These are phyloP conservation scores for Musa beccarii DNA, from an alignment of 176 grass and related monocot species.

Conservation along the genomic window DNA sequence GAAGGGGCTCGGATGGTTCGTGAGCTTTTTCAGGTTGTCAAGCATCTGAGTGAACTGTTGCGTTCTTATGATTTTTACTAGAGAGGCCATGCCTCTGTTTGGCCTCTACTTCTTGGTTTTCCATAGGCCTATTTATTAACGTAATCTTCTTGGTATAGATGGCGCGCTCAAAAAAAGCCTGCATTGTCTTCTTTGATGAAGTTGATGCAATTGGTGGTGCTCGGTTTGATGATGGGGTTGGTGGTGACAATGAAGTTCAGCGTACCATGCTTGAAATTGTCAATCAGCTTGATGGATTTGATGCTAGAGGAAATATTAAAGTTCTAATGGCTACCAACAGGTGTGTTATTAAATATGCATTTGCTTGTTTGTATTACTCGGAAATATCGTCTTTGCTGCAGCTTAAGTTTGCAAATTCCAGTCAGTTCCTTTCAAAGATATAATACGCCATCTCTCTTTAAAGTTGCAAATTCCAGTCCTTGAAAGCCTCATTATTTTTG, in stretches of 20 bases:
- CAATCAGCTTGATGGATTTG: slow-evolving; percentile 93
- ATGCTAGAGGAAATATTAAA: slow-evolving; percentile 91
- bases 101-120: neutral
- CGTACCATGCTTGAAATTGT: slow-evolving; percentile 97
- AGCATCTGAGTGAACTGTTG: neutral
- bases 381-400: neutral
- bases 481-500: no score
- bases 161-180: slow-evolving; percentile 91
- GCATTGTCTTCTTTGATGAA: slow-evolving; percentile 97
- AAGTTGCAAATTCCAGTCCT: no score
- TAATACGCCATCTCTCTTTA: no score
- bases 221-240: slow-evolving; percentile 89
- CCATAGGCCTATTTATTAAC: neutral
- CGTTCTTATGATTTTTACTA: neutral
- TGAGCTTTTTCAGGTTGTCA: slow-evolving; percentile 72
- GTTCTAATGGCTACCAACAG: slow-evolving; percentile 99
- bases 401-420: neutral
- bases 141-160: slow-evolving; percentile 35
- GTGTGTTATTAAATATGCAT: slow-evolving; percentile 25
- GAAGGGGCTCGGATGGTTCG: slow-evolving; percentile 87
- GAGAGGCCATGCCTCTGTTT: no score
- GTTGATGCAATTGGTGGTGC: slow-evolving; percentile 97
- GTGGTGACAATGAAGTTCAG: slow-evolving; percentile 84
- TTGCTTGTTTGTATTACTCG: neutral
- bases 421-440: no score